These are phyloP conservation scores for Coemansia sp. DNA, from an alignment of 192 early-diverging fungal species.

Conservation along the genomic window DNA sequence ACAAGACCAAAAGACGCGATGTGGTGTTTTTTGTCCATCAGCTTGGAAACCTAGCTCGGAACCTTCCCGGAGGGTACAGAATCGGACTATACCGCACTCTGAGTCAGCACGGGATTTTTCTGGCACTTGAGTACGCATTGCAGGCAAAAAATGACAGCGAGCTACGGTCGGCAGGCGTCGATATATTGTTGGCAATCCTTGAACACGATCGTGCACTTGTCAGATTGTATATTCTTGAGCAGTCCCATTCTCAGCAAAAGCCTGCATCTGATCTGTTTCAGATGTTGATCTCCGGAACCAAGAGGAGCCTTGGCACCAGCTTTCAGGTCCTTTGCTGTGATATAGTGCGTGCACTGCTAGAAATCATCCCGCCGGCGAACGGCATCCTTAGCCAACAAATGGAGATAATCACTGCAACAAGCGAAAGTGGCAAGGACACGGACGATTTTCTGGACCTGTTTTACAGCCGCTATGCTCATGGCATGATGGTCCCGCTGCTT, in stretches of 20 bases:
- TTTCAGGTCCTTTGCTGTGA: constrained; percentile 73
- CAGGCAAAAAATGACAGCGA: constrained; percentile 50
- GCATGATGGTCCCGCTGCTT: constrained; percentile 67
- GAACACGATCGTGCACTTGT: constrained; percentile 81
- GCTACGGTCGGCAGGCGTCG: constrained; percentile 64
- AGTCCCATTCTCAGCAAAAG: constrained; percentile 53
- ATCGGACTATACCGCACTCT: constrained; percentile 67
- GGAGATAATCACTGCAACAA: constrained; percentile 13
- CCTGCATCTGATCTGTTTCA: constrained; percentile 59
- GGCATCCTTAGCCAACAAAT: constrained; percentile 23
- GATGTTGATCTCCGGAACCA: constrained; percentile 66
- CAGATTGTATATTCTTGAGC: constrained; percentile 65
- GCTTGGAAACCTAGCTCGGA: constrained; percentile 73
- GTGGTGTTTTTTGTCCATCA: constrained; percentile 81
- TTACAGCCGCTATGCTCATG: constrained; percentile 65
- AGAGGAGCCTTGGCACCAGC: constrained; percentile 62
- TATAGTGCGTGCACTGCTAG: constrained; percentile 73
- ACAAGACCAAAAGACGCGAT: constrained; percentile 60
- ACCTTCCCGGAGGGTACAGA: constrained; percentile 62
- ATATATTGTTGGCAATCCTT: constrained; percentile 70
- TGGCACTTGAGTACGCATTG: constrained; percentile 71
- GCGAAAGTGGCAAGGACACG: constrained; percentile 55
- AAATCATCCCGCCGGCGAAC: constrained; percentile 45
- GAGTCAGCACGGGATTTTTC: constrained; percentile 76
- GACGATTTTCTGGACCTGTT: constrained; percentile 80